Evolutionary conservation across 2,329 filamentous ascomycete genomes (phyloP).

Genomic region (Alternaria sp.): DNA sequence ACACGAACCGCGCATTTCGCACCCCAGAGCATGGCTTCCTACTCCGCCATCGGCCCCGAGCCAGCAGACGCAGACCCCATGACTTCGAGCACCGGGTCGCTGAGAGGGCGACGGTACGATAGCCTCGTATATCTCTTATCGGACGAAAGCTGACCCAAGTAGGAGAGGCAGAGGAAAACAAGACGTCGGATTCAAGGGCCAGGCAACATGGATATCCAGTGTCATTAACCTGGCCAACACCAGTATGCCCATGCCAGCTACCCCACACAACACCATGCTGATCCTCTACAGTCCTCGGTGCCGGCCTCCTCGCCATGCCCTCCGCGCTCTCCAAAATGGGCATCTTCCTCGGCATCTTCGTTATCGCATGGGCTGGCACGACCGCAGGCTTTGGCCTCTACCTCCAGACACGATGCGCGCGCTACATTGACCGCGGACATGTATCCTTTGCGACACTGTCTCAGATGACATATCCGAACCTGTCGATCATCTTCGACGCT

Average conservation of each 20-base stretch:
- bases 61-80: constrained; percentile 50
- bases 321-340: constrained; percentile 95
- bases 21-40: constrained; percentile 52
- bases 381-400: constrained; percentile 94
- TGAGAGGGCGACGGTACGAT: constrained; percentile 45
- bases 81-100: constrained; percentile 51
- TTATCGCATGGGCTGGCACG: constrained; percentile 90
- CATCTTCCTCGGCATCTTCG: constrained; percentile 79
- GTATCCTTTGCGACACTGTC: constrained; percentile 96
- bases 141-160: constrained; percentile 27
- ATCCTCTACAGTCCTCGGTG: constrained; percentile 76
- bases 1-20: constrained; percentile 16
- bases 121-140: background rate
- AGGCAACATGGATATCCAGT: constrained; percentile 88
- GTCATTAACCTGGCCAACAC: constrained; percentile 97
- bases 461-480: constrained; percentile 95
- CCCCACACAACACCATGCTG: constrained; percentile 8
- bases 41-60: constrained; percentile 53
- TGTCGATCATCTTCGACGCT: constrained; percentile 91
- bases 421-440: constrained; percentile 87
- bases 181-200: constrained; percentile 70
- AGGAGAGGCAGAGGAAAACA: constrained; percentile 70
- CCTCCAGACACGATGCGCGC: constrained; percentile 88
- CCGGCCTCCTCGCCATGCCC: constrained; percentile 95
- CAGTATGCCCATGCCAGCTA: constrained; percentile 63